Conservation (phyloP, 768 basidiomycete genomes). For the Asterophora lycoperdoides region DNA sequence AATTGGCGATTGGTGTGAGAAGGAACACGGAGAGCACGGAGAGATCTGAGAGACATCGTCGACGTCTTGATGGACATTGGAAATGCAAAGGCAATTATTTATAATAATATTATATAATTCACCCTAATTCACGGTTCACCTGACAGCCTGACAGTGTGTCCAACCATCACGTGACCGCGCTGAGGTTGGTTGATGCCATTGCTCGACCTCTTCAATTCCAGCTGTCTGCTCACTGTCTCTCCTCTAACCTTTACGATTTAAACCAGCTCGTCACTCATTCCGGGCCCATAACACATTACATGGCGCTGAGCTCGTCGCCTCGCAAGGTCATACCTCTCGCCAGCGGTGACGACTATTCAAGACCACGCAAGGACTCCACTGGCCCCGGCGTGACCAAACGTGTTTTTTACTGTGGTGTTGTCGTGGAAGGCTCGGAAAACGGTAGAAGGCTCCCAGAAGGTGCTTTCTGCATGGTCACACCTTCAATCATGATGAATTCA, state of each 20-base stretch:
- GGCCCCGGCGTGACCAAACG: slow-evolving; percentile 58
- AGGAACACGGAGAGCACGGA: too few relatives aligned
- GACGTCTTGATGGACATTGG: not conserved
- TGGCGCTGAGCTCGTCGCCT: slow-evolving; percentile 68
- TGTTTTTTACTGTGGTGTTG: slow-evolving; percentile 86
- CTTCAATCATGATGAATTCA: slow-evolving; percentile 9
- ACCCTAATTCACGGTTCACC: too few relatives aligned
- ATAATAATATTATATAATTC: too few relatives aligned
- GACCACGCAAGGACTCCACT: slow-evolving; percentile 38
- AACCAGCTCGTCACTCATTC: slow-evolving; percentile 5
- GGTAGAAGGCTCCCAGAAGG: slow-evolving; percentile 68
- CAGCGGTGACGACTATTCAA: slow-evolving; percentile 61
- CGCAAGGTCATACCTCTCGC: slow-evolving; percentile 71
- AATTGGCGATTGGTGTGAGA: too few relatives aligned
- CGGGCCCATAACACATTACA: slow-evolving; percentile 20
- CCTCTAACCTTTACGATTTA: slow-evolving; percentile 9
- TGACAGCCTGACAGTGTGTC: too few relatives aligned
- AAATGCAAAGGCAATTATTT: too few relatives aligned
- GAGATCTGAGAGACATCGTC: not conserved
- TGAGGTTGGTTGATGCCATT: slow-evolving; percentile 19
- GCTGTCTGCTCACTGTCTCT: not conserved
- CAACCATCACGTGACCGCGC: slow-evolving; percentile 32
- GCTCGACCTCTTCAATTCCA: too few relatives aligned
- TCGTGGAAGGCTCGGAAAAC: slow-evolving; percentile 78
- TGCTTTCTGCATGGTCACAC: slow-evolving; percentile 24